Conservation (phyloP, 2,329 filamentous ascomycete species). For the Pseudogymnoascus destructans region DNA sequence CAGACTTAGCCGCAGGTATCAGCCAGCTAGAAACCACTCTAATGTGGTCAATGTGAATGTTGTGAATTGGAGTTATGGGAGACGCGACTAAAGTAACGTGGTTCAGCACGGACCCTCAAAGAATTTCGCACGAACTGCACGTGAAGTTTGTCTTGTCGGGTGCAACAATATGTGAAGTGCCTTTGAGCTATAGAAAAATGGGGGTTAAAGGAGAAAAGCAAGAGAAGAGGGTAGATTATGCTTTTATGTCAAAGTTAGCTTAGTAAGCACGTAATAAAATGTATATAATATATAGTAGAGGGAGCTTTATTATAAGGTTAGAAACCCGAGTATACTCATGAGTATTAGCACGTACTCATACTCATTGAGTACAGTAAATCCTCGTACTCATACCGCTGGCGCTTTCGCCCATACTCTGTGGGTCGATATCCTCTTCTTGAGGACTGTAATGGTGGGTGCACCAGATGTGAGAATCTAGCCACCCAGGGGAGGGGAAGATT, state of each 20-base stretch:
- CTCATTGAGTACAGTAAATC: no score
- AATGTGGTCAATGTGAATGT: background rate
- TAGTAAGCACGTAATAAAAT: background rate
- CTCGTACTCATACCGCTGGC: no score
- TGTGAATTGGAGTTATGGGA: background rate
- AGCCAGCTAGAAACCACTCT: constrained; percentile 10
- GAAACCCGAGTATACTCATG: no score
- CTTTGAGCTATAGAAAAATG: background rate
- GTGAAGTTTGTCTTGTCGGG: background rate
- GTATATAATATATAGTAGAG: no score
- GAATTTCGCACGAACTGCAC: background rate
- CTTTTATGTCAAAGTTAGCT: background rate
- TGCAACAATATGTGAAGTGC: background rate
- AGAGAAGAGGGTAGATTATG: background rate
- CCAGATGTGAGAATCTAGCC: no score
- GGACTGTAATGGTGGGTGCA: no score
- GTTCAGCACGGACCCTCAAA: background rate
- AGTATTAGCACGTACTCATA: no score
- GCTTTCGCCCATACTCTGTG: no score
- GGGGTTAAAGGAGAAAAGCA: background rate
- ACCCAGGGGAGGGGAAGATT: no score
- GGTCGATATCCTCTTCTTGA: no score
- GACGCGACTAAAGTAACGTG: background rate
- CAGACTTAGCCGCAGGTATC: constrained; percentile 8
- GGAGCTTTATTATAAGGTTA: no score